Evolutionary conservation across 2,329 filamentous ascomycete genomes (phyloP).

Genomic region (Aspergillus neotritici): DNA sequence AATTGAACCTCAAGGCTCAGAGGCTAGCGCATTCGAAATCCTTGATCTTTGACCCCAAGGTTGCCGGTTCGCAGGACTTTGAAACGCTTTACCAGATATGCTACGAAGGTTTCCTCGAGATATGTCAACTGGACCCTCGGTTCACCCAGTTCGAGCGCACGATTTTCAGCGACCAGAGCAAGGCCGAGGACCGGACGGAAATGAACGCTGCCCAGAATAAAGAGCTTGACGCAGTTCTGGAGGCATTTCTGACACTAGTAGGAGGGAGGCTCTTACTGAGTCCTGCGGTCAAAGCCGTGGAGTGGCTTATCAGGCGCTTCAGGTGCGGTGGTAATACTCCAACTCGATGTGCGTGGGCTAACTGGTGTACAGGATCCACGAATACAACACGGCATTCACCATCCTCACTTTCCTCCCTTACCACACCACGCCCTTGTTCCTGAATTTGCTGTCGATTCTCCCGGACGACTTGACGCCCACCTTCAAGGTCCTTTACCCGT

Average conservation of each 20-base stretch:
- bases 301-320: slow-evolving; percentile 92
- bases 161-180: slow-evolving; percentile 92
- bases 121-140: slow-evolving; percentile 77
- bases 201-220: slow-evolving; percentile 77
- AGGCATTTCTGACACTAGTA: slow-evolving; percentile 75
- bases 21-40: slow-evolving; percentile 90
- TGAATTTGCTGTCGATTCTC: slow-evolving; percentile 79
- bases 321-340: slow-evolving; percentile 50
- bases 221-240: slow-evolving; percentile 70
- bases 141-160: slow-evolving; percentile 69
- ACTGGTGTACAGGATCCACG: slow-evolving; percentile 63
- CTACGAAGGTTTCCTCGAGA: slow-evolving; percentile 80
- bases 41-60: slow-evolving; percentile 80
- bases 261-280: slow-evolving; percentile 72
- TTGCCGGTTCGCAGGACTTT: slow-evolving; percentile 83
- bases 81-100: slow-evolving; percentile 84
- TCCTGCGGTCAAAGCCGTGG: slow-evolving; percentile 82
- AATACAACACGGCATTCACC: slow-evolving; percentile 74
- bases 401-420: slow-evolving; percentile 89
- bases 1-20: slow-evolving; percentile 88
- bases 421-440: slow-evolving; percentile 78
- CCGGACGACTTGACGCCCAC: slow-evolving; percentile 65
- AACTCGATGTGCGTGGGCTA: slow-evolving; percentile 8
- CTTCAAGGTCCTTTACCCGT: slow-evolving; percentile 80
- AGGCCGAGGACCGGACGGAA: slow-evolving; percentile 76